Evolutionary conservation across 306 rosid genomes (phyloP), one percentile per base, ranked within the genome.

Genomic region (Comarum palustre): DNA sequence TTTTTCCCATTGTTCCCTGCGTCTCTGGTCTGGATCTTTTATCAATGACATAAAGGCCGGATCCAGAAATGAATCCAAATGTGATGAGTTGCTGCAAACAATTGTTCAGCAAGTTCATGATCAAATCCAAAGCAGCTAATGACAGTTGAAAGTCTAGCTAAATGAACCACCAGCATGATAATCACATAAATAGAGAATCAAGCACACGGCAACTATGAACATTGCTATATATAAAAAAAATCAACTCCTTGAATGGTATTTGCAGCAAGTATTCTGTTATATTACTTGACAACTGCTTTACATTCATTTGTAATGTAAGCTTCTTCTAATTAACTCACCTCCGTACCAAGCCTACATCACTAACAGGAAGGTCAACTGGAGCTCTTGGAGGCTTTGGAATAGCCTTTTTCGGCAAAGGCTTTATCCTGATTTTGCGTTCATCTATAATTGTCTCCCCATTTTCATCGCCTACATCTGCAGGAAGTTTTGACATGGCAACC

Each of bases 41-140:
- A 94, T 91, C 82, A 94, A 87, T 65, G 99, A 90, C 99, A 94
- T 91, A 87, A 94, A 94, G 77, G 99, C 95, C 73, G 99, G 99
- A 88, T 94, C 99, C 83, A 94, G 82, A 85, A 57, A 88, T 64
- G 97, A 61, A 82, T 86, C 97, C 80, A 94, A 84, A 81, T 90
- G 77, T 63, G 99, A 73, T 16, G 97, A 84, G 73, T 78, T 91
- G 96, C 99, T 94, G 81, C 22, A 83, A 74, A 73, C 65, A 76
- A 24, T 32, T 46, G 60, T 71, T 80, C 54, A 70, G 24, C 68
- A 59, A 57, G 34, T 59, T 13, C 66, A 59, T 58, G 13, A 58
- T 73, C 54, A 47, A 59, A 80, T 45, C 64, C 57, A 19, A 63
- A 52, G 51, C 47, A 47, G 73, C 19, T 31, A 69, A 69, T 48